Evolutionary conservation across 306 rosid genomes (phyloP), one percentile per base, ranked within the genome.

Genomic region (Dalbergia cultrata): DNA sequence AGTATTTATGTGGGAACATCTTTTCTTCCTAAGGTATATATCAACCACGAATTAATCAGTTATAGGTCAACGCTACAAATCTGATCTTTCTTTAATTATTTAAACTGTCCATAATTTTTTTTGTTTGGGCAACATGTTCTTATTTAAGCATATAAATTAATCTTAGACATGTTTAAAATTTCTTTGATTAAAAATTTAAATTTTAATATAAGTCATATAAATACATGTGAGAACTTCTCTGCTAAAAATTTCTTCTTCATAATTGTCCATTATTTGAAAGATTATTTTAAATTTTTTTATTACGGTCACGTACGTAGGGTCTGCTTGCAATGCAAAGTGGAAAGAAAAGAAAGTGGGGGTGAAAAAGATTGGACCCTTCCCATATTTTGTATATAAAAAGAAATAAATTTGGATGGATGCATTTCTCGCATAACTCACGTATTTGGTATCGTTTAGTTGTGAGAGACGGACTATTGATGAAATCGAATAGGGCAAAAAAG

Each of bases 11-110:
- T 11, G 72, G 56, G 57, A 21, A 54, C 10, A 43, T 67, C 56
- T 43, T 44, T 43, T 35, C 49, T 3, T 43, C 22, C 8, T 26
- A 65, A 17, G 14, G 14, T 10, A 47, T 4, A 26, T 35, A 33
- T 33, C 21, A 13, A 62, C 19, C 41, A 33, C 8, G 6, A 45
- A 69, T 7, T 69, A 13, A 26, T 7, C 41, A 26, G 60, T 41
- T 41, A 66, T 41, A 37, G n/a, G 43, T 69, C 74, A 69, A 69
- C 44, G 44, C 44, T 33, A 33, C 44, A 7, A 62, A 62, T 33
- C 31, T 26, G 31, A 26, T 26, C 18, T 33, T 62, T 47, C 54
- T 19, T 39, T 18, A 44, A 47, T 47, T 47, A 4, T 47, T 47
- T 47, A 47, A 47, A 47, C 53, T 43, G 47, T 43, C 10, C 47